Base-by-base conservation (phyloP, 768 basidiomycete species). In the Hericium coralloides region DNA sequence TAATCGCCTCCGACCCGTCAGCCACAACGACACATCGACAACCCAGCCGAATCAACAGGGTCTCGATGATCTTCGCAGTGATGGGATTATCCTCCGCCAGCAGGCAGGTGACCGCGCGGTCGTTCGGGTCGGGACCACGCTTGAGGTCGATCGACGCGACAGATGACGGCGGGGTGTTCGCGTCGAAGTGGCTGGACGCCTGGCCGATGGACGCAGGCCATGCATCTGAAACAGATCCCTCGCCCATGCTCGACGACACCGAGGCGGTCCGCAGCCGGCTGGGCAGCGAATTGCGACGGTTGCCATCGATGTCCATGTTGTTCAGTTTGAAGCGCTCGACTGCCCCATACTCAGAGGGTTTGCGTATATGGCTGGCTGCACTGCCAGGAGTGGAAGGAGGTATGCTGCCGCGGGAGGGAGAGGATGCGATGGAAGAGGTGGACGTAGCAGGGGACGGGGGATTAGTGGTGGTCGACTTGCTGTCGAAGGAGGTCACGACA, bases 41-140 rank as follows among this genome's bases (percentile, higher is more conserved):
- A 1, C 97, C 97, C 59, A 98, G 81, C 38, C 95, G 85, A 59
- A 92, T 89, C 49, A 99, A 80, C 48, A 98, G 72, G 2, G 95
- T 98, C 70, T 98, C 94, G 51, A 98, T 86, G 51, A 99, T 98
- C 76, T 98, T 98, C 36, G 91, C 90, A 0, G 94, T 95, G 61
- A 98, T 98, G 1, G 97, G 97, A 66, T 99, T 98, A 65, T 98
- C 94, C 69, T 98, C 97, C 1, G 95, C 97, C 38, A 99, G 79
- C 25, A 99, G 70, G 66, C 92, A 94, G 41, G 94, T 97, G 55
- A 98, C 86, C n/a, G 87, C 85, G 41, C 92, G 83, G 67, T 95
- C 93, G 57, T 70, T 79, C n/a, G 81, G 84, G 67, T 92, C 89
- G 4, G 85, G 84, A 1, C 80, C 84, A 70, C 83, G 83, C 68